These are phyloP conservation scores for Graphium sp. DNA, from an alignment of 2,329 filamentous ascomycete species.

Conservation along the genomic window DNA sequence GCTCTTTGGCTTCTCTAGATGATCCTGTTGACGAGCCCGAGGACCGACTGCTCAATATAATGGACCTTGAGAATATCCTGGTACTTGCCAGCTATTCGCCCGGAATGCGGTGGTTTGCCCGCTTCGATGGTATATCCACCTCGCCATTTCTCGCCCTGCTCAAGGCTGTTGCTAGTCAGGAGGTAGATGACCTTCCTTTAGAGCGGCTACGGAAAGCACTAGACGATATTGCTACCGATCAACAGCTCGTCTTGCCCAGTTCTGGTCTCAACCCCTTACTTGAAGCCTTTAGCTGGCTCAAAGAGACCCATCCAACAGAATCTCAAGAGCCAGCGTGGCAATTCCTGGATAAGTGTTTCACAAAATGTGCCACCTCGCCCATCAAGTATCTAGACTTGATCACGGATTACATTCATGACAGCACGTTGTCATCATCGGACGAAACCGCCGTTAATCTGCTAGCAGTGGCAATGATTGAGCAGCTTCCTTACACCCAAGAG, in stretches of 20 bases:
- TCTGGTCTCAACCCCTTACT: constrained; percentile 1
- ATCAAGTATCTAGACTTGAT: constrained; percentile 70
- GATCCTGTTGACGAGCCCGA: constrained; percentile 29
- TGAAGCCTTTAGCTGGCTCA: background rate
- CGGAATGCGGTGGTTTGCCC: constrained; percentile 82
- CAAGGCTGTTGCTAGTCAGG: constrained; percentile 20
- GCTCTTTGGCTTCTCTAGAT: constrained; percentile 46
- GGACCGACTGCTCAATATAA: constrained; percentile 37
- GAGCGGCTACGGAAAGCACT: constrained; percentile 38
- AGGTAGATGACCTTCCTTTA: constrained; percentile 8
- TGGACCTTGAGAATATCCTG: constrained; percentile 70
- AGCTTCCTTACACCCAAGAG: constrained; percentile 53
- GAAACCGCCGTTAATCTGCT: no score
- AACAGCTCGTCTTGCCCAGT: constrained; percentile 37
- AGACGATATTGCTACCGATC: constrained; percentile 42
- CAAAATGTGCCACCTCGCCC: constrained; percentile 55
- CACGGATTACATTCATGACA: constrained; percentile 27
- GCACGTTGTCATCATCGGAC: no score
- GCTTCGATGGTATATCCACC: constrained; percentile 41
- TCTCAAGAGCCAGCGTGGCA: constrained; percentile 34
- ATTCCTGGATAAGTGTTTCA: constrained; percentile 72
- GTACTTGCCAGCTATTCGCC: constrained; percentile 66
- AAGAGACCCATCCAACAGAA: constrained; percentile 8
- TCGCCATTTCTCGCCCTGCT: constrained; percentile 62
- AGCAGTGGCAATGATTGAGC: constrained; percentile 55